A percentile compares a stretch with the other conserved stretches of the same genome.
phyloP scores from a whole-genome alignment of 495 filamentous ascomycete genomes.

The Penicillium roqueforti region DNA sequence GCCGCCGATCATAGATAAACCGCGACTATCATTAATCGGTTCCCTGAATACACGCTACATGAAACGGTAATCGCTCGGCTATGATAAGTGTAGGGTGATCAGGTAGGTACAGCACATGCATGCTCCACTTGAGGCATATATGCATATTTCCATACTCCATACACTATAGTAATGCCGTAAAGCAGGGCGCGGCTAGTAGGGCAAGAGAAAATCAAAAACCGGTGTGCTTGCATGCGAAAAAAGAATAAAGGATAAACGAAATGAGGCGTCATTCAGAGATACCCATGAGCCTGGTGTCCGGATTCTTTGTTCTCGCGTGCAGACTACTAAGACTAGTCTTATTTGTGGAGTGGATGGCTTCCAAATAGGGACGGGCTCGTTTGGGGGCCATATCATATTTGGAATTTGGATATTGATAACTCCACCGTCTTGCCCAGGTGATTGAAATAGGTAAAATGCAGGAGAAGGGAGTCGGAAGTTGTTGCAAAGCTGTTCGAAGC shows the following conservation, averaged over 20 bases:
- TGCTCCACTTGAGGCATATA: background rate
- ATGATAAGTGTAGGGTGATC: background rate
- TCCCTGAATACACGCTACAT: conserved; percentile 2
- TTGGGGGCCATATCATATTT: background rate
- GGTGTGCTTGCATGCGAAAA: background rate
- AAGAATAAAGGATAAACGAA: too few relatives aligned
- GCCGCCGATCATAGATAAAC: conserved; percentile 1
- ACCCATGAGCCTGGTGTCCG: conserved; percentile 13
- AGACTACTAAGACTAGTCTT: background rate
- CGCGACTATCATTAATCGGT: background rate
- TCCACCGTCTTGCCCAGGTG: background rate
- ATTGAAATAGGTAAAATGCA: background rate
- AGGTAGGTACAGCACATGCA: background rate
- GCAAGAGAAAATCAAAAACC: background rate
- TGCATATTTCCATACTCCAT: background rate
- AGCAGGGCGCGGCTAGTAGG: background rate
- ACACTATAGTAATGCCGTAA: background rate
- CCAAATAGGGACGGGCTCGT: background rate
- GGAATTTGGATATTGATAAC: background rate
- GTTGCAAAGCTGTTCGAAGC: background rate
- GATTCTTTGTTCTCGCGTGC: background rate
- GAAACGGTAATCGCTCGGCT: conserved; percentile 2
- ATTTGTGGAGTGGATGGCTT: background rate
- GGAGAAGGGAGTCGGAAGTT: background rate
- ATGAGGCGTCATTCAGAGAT: background rate